These are phyloP conservation scores for Styphnolobium japonicum DNA, from an alignment of 306 rosid species.

Conservation along the genomic window DNA sequence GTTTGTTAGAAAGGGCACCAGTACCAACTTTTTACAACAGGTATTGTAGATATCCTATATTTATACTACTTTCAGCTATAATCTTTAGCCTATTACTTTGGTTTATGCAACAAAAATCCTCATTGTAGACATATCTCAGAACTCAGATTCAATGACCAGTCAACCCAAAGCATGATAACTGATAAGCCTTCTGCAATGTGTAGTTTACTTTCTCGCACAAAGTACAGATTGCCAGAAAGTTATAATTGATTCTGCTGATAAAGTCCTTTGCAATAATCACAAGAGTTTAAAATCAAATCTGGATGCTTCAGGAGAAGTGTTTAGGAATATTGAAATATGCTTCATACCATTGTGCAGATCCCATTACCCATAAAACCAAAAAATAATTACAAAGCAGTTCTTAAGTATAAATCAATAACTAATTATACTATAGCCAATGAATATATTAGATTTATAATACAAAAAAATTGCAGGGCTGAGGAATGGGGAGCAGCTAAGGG, in stretches of 20 bases:
- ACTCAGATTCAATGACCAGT: no score
- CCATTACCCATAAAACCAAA: neutral
- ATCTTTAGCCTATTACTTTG: no score
- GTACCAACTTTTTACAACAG: no score
- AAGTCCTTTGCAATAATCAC: neutral
- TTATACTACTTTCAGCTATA: no score
- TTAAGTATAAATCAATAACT: neutral
- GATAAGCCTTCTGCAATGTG: no score
- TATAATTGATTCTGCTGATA: neutral
- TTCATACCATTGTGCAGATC: neutral
- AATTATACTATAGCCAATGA: neutral
- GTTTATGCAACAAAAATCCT: no score
- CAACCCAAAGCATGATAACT: no score
- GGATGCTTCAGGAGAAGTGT: neutral
- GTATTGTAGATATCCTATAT: no score
- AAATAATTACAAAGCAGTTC: neutral
- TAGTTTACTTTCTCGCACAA: no score
- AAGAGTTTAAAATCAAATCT: neutral
- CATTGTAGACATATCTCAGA: no score
- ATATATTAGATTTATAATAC: neutral
- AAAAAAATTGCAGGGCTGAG: conserved; percentile 57
- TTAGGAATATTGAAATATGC: neutral
- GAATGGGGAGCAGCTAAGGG: conserved; percentile 74
- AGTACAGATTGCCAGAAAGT: neutral
- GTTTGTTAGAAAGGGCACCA: no score